Conservation (phyloP, 2,329 filamentous ascomycete species). For the Aspergillus sp. region DNA sequence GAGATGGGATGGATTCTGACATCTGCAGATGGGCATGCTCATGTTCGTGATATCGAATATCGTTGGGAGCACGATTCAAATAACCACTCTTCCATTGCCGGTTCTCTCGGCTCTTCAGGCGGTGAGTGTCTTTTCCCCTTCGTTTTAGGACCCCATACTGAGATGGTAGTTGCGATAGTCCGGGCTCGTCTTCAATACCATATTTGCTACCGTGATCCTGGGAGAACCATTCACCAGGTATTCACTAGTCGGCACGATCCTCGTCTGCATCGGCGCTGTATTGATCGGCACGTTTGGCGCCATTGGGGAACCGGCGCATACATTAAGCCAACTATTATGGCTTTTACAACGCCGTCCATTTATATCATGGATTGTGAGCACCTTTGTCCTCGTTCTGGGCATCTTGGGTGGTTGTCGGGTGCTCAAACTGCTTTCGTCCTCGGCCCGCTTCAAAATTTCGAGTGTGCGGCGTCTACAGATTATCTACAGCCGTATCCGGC, state of each 20-base stretch:
- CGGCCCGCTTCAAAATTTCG: slow-evolving; percentile 27
- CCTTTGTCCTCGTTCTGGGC: slow-evolving; percentile 61
- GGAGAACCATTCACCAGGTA: slow-evolving; percentile 89
- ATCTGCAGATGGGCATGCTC: slow-evolving; percentile 65
- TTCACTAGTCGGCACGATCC: slow-evolving; percentile 80
- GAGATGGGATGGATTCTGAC: slow-evolving; percentile 9
- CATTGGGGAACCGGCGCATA: slow-evolving; percentile 86
- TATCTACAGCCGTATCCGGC: slow-evolving; percentile 56
- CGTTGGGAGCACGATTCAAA: slow-evolving; percentile 91
- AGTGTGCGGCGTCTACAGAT: slow-evolving; percentile 29
- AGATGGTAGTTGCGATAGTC: slow-evolving; percentile 41
- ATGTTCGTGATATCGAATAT: slow-evolving; percentile 96
- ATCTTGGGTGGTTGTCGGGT: slow-evolving; percentile 54
- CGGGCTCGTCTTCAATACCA: slow-evolving; percentile 95
- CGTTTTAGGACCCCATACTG: background rate
- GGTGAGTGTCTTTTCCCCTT: slow-evolving; percentile 28
- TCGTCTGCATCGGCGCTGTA: slow-evolving; percentile 81
- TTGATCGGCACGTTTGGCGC: slow-evolving; percentile 91
- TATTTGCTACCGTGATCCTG: slow-evolving; percentile 88
- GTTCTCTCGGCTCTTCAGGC: slow-evolving; percentile 93
- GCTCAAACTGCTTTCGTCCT: slow-evolving; percentile 30
- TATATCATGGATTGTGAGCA: slow-evolving; percentile 79
- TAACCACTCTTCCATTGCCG: slow-evolving; percentile 87
- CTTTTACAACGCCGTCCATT: slow-evolving; percentile 69
- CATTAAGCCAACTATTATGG: slow-evolving; percentile 67